Base-by-base conservation (phyloP, 2,329 filamentous ascomycete genomes). In the Pseudomassariella vexata region DNA sequence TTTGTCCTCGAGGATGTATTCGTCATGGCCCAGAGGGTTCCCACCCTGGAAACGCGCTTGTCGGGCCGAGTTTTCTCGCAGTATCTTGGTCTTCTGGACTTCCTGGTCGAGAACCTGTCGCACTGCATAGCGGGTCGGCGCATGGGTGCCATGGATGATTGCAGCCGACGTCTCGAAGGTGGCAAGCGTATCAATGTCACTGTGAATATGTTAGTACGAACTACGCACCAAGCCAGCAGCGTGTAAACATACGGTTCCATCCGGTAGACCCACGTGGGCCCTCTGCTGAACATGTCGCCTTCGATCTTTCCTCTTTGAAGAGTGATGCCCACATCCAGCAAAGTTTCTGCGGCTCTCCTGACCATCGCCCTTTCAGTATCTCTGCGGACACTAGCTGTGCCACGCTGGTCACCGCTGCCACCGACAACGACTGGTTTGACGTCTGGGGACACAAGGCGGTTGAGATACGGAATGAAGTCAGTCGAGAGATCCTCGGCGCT, bases 81-180 rank as follows among this genome's bases (percentile, higher is more conserved):
- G 65, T 19, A 73, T 63, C 9, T 81, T 73, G 28, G 86, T 82
- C 50, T 83, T 86, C 38, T 76, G 77, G 47, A 90, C 84, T 56
- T 96, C 90, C 54, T 92, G 86, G 50, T 95, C 88, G 1, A 98
- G 71, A 7, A 95, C 89, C 56, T 95, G 90, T 15, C 92, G 80
- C 5, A 98, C 82, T 2, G 90, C 90, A 51, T 87, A 98, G n/a
- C 92, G 77, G 0, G 86, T 86, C 0, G 85, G 87, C 1, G 77
- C 79, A 8, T 76, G 73, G 3, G 75, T 73, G 22, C 69, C 63
- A 11, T 74, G 62, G 3, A 66, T 48, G 4, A 70, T 62, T 4
- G 76, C 63, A 3, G 70, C 62, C 6, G 71, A 74, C 0, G 86
- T 86, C 45, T 85, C 79, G 46, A 85, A 96, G 1, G 73, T 72